These are phyloP conservation scores for Lentinus tigrinus DNA, from an alignment of 768 basidiomycete genomes.

Conservation along the genomic window DNA sequence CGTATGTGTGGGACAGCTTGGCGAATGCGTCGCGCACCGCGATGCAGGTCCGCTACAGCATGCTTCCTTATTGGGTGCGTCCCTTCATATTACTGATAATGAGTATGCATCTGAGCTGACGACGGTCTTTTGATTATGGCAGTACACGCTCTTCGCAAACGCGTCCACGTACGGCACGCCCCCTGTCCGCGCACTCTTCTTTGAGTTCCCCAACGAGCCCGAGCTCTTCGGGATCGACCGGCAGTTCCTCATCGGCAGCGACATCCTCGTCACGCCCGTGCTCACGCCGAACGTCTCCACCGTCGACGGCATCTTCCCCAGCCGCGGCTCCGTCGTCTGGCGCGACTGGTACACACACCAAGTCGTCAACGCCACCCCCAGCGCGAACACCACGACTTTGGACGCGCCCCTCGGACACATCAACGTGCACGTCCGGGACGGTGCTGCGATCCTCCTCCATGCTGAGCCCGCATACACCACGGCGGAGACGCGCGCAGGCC, in stretches of 20 bases:
- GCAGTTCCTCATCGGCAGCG: slow-evolving; percentile 69
- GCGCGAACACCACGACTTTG: slow-evolving; percentile 40
- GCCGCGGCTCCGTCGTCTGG: slow-evolving; percentile 37
- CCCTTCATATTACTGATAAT: no score
- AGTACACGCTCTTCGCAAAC: slow-evolving; percentile 65
- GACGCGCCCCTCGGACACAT: slow-evolving; percentile 56
- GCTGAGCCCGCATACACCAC: slow-evolving; percentile 60
- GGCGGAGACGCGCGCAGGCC: slow-evolving; percentile 45
- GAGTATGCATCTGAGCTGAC: no score
- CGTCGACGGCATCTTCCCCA: slow-evolving; percentile 59
- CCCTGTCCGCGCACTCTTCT: slow-evolving; percentile 61
- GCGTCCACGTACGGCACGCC: slow-evolving; percentile 60
- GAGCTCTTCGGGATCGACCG: slow-evolving; percentile 59
- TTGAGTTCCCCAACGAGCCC: slow-evolving; percentile 62
- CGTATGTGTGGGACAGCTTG: slow-evolving; percentile 61
- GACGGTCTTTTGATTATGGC: no score
- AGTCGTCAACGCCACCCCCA: slow-evolving; percentile 36
- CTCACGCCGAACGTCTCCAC: slow-evolving; percentile 58
- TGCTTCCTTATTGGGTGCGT: slow-evolving; percentile 51
- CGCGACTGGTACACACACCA: slow-evolving; percentile 58
- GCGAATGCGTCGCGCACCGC: slow-evolving; percentile 59
- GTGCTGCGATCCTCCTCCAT: slow-evolving; percentile 57
- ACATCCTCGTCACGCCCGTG: slow-evolving; percentile 68
- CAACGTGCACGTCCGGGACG: slow-evolving; percentile 61
- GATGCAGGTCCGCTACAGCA: slow-evolving; percentile 61